Base-by-base conservation (phyloP, 805 yeast genomes). In the Ogataea henricii region DNA sequence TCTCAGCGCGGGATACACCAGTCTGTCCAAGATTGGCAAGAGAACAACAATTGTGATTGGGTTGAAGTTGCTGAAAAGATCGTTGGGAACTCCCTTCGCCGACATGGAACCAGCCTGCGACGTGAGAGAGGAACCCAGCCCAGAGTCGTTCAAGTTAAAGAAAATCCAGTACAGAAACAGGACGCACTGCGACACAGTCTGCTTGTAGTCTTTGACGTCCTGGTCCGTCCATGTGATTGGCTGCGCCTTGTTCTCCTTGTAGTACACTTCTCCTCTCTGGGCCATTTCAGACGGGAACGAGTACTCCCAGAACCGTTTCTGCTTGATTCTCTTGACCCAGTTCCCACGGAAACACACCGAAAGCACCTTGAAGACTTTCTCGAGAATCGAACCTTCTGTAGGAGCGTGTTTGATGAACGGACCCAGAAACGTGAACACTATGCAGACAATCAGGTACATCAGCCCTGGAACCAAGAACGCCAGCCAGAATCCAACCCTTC, bases 101-200 rank as follows among this genome's bases (percentile, higher is more conserved):
- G 71, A 62, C 82, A 78, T 76, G 25, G 79, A 70, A 51, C 79
- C 80, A 40, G 82, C 81, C 61, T 77, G 82, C 3, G 80, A 74
- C 48, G 72, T 76, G 58, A 73, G 78, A 12, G 64, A 52, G 34
- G 74, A 65, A 25, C 79, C 79, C 56, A 77, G 67, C 52, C 81
- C 81, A 48, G 73, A 66, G 58, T 77, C 81, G 50, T 74, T 73
- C 45, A 68, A 52, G 54, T 65, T 65, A 63, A 64, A 67, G 42
- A 66, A 58, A 47, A 66, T 55, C 54, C 63, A 77, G 63, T 70
- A 77, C 22, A 70, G 46, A 62, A 77, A 77, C 55, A 77, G 67
- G 52, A 71, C 65, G 60, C 79, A 74, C 22, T 78, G 70, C 35
- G 68, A 63, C 29, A 74, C 58, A 4, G 80, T 76, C 47, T 70